Percentiles rank a stretch among this genome's conserved stretches.
Conservation (phyloP, 768 basidiomycete genomes). For the Cubamyces lactineus region DNA sequence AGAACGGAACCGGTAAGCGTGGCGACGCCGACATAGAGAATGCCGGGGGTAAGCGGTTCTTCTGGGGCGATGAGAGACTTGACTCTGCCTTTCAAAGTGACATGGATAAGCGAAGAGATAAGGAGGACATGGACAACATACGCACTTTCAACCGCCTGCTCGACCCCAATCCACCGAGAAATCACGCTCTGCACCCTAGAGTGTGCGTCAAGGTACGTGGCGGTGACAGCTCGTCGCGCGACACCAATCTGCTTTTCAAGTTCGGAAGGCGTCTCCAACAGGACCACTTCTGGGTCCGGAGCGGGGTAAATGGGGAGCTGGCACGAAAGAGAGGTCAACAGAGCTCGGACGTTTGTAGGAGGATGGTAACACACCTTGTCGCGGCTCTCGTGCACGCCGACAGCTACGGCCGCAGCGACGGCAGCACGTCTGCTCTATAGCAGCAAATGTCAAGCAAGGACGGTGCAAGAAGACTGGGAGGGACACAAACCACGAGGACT, state of each 20-base stretch:
- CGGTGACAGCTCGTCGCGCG: conserved; percentile 62
- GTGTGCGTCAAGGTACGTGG: conserved; percentile 59
- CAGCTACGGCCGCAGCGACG: conserved; percentile 21
- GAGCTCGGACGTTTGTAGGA: not conserved
- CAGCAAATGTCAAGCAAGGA: not conserved
- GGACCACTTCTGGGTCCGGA: conserved; percentile 60
- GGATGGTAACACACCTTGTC: conserved; percentile 26
- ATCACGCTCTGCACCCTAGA: conserved; percentile 72
- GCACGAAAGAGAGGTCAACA: not conserved
- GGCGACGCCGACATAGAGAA: conserved; percentile 88
- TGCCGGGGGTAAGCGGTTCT: conserved; percentile 86
- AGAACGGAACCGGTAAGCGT: conserved; percentile 88
- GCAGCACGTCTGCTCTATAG: conserved; percentile 25
- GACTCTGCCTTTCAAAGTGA: conserved; percentile 60
- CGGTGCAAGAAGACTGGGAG: too few relatives aligned
- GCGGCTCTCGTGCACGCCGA: conserved; percentile 24
- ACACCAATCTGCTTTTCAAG: conserved; percentile 79
- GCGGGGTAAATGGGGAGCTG: conserved; percentile 87
- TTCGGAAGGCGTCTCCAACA: conserved; percentile 74
- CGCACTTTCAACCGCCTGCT: conserved; percentile 85
- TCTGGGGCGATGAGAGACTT: conserved; percentile 80
- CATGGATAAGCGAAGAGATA: not conserved
- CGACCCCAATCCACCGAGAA: conserved; percentile 83
- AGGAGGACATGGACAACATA: conserved; percentile 25
- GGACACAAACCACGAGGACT: conserved; percentile 4